These are phyloP conservation scores for Zasmidium cellare DNA, from an alignment of 2,329 filamentous ascomycete genomes.

Conservation along the genomic window DNA sequence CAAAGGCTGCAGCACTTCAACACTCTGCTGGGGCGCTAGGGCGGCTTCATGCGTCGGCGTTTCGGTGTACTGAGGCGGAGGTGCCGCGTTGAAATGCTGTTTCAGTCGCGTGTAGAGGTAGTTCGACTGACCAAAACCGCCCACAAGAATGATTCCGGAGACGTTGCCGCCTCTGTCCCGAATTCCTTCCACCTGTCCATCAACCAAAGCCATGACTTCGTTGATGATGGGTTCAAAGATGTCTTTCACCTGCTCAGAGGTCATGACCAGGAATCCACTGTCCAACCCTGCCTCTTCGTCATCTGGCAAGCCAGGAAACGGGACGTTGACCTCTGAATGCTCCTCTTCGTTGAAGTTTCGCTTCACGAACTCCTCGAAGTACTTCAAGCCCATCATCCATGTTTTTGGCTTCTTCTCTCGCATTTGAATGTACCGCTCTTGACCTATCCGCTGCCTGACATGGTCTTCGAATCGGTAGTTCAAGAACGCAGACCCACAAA, in stretches of 20 bases:
- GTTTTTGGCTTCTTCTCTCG: constrained; percentile 74
- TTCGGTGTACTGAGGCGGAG: constrained; percentile 64
- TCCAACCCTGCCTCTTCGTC: constrained; percentile 74
- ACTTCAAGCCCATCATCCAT: constrained; percentile 70
- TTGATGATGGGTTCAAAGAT: constrained; percentile 71
- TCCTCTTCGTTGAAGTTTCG: constrained; percentile 77
- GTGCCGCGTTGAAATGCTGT: constrained; percentile 59
- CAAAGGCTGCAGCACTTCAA: constrained; percentile 79
- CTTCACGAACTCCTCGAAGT: constrained; percentile 84
- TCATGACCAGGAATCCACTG: constrained; percentile 74
- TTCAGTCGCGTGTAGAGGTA: constrained; percentile 73
- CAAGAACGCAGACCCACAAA: constrained; percentile 76
- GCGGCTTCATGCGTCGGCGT: constrained; percentile 64
- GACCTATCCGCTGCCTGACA: constrained; percentile 66
- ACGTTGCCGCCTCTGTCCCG: constrained; percentile 41
- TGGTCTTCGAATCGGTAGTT: constrained; percentile 82
- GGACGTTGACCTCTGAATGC: constrained; percentile 67
- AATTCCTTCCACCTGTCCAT: constrained; percentile 47
- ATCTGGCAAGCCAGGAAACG: constrained; percentile 74
- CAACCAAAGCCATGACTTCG: constrained; percentile 56
- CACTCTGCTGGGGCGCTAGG: constrained; percentile 50
- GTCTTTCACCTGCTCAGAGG: constrained; percentile 65
- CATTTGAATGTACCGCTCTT: constrained; percentile 68
- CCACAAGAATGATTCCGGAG: constrained; percentile 74
- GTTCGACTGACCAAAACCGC: constrained; percentile 73